Evolutionary conservation across 1,139 yeast genomes (phyloP).

Genomic region (Scheffersomyces cryptocercus): DNA sequence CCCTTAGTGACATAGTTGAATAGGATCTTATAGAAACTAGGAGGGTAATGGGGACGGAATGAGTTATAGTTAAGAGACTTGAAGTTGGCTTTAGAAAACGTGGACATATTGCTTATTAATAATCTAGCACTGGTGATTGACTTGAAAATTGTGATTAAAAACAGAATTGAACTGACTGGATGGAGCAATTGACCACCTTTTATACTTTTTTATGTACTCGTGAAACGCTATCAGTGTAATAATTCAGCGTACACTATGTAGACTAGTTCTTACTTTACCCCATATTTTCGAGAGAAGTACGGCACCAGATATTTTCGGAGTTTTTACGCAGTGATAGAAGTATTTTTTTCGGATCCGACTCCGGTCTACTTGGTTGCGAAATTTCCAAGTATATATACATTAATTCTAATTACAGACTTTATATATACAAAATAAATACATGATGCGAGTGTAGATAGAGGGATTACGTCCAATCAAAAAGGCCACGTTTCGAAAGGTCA

Average conservation of each 20-base stretch:
- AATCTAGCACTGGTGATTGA: constrained; percentile 46
- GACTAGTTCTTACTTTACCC: too few species aligned
- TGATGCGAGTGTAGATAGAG: background rate
- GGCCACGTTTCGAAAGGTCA: background rate
- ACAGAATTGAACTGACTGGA: too few species aligned
- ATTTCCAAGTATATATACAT: too few species aligned
- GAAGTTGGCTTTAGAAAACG: constrained; percentile 62
- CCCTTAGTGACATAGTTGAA: constrained; percentile 23
- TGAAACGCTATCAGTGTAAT: too few species aligned
- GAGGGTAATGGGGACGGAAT: constrained; percentile 37
- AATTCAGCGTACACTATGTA: too few species aligned
- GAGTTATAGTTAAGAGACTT: constrained; percentile 58
- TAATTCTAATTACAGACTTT: background rate
- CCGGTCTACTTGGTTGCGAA: too few species aligned
- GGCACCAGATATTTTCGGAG: too few species aligned
- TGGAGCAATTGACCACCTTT: too few species aligned
- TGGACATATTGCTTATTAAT: constrained; percentile 51
- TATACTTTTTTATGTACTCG: too few species aligned
- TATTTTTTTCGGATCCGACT: too few species aligned
- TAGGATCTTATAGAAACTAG: constrained; percentile 20
- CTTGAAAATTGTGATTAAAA: constrained; percentile 38
- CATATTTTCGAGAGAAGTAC: too few species aligned
- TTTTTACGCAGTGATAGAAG: too few species aligned
- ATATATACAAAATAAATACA: background rate
- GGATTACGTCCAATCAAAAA: constrained; percentile 5